Conservation (phyloP, 208 protist species). For the Endotrypanum monterogeii region DNA sequence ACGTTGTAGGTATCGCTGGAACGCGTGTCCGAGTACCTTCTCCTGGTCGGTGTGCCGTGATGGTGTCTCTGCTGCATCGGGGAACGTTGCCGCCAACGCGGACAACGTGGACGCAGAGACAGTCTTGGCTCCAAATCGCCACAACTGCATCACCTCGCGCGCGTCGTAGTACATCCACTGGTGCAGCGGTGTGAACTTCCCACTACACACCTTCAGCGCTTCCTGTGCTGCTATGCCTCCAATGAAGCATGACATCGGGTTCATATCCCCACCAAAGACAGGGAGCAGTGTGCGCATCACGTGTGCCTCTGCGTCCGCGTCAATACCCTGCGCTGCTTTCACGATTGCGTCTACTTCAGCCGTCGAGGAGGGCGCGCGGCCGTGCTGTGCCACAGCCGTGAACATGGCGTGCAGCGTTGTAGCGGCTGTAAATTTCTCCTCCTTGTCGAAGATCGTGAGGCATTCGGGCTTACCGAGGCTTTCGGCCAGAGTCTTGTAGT, state of each 20-base stretch:
- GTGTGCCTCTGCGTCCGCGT: conserved; percentile 30
- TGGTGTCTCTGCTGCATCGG: conserved; percentile 11
- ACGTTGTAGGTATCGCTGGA: conserved; percentile 85
- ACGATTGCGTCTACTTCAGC: conserved; percentile 46
- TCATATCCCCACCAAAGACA: conserved; percentile 77
- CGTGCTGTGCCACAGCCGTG: conserved; percentile 54
- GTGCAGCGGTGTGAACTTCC: conserved; percentile 96
- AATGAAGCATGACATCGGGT: conserved; percentile 93
- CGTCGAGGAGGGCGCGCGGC: conserved; percentile 23
- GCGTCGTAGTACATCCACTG: conserved; percentile 97
- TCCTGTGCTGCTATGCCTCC: conserved; percentile 97
- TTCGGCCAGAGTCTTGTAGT: conserved; percentile 57
- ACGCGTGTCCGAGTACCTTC: conserved; percentile 93
- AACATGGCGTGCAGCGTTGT: conserved; percentile 81
- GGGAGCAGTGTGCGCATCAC: conserved; percentile 52
- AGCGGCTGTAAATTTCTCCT: conserved; percentile 71
- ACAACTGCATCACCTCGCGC: conserved; percentile 84
- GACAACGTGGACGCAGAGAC: neutral
- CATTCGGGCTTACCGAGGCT: conserved; percentile 66
- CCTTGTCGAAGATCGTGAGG: conserved; percentile 79
- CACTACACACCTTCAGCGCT: conserved; percentile 93
- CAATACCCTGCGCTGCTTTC: conserved; percentile 27
- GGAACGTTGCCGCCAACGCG: conserved; percentile 3
- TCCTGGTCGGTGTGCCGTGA: conserved; percentile 96
- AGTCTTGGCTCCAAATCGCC: conserved; percentile 29